Base-by-base conservation (phyloP, 495 filamentous ascomycete genomes). In the Tricharina praecox region DNA sequence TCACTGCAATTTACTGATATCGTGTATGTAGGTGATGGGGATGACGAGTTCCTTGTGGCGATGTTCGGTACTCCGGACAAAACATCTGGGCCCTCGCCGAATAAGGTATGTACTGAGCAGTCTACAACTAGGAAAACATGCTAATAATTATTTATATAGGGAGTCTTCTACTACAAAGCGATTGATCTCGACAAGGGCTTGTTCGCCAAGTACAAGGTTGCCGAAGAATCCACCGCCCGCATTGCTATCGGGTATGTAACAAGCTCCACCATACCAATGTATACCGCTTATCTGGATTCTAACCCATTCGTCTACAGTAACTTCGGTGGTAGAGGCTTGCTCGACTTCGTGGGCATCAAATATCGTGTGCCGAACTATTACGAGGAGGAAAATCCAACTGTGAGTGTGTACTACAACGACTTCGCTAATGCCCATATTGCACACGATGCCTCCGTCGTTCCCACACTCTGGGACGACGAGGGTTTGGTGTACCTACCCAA, bases 151-250 rank as follows among this genome's bases (percentile, higher is more conserved):
- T n/a, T n/a, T n/a, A n/a, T 2, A n/a, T 32, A 55, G 53, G 56
- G 56, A 2, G 44, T 59, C 9, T 50, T 51, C 23, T 59, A 59
- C 36, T 59, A 59, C 40, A 59, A 59, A 46, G 19, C 51, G 1
- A 43, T 59, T 18, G 55, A 59, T 40, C 50, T 58, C 4, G 50
- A 58, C 0, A 59, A 59, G 1, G 51, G 51, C 5, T 34, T 58
- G 1, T 59, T 58, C 32, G 56, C 56, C 32, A 59, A 59, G 41
- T 59, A 54, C 55, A 58, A 54, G 23, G 37, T 59, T 18, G 47
- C 56, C 1, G 48, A 49, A 3, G 48, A 59, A 25, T 58, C 56
- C 15, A 42, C 56, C 26, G 55, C 47, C 13, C 50, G 56, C 24
- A 48, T 59, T 30, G 56, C 56, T 3, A 5, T 58, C 30, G 54